These are phyloP conservation scores for Calophaca sinica DNA, from an alignment of 306 rosid genomes.

Conservation along the genomic window DNA sequence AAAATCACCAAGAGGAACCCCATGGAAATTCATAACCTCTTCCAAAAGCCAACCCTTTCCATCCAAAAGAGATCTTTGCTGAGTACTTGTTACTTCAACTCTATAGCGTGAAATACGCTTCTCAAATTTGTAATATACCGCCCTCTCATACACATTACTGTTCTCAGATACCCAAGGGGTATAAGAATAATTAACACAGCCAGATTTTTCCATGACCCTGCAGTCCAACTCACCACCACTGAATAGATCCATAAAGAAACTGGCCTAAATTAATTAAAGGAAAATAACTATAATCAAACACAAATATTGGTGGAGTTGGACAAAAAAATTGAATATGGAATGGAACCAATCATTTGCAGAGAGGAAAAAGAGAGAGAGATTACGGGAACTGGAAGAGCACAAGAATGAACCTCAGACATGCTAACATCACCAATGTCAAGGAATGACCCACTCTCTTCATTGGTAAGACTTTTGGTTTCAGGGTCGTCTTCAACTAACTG, in stretches of 20 bases:
- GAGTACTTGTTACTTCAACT: constrained; percentile 90
- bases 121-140: constrained; percentile 74
- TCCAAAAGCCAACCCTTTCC: constrained; percentile 81
- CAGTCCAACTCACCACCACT: constrained; percentile 83
- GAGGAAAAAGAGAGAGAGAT: constrained; percentile 45
- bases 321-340: constrained; percentile 18
- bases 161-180: constrained; percentile 96
- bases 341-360: constrained; percentile 25
- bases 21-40: constrained; percentile 91
- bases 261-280: constrained; percentile 59
- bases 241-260: constrained; percentile 77
- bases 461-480: constrained; percentile 61
- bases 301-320: not conserved
- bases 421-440: constrained; percentile 75
- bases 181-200: constrained; percentile 72
- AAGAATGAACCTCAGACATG: constrained; percentile 80
- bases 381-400: constrained; percentile 71
- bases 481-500: constrained; percentile 84
- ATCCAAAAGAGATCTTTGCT: constrained; percentile 64
- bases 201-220: constrained; percentile 82
- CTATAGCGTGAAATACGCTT: constrained; percentile 70
- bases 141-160: constrained; percentile 68
- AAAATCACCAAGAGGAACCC: constrained; percentile 84
- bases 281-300: constrained; percentile 41
- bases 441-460: constrained; percentile 81